phyloP scores from a whole-genome alignment of 148 eudicot species.

The Diospyros lotus region DNA sequence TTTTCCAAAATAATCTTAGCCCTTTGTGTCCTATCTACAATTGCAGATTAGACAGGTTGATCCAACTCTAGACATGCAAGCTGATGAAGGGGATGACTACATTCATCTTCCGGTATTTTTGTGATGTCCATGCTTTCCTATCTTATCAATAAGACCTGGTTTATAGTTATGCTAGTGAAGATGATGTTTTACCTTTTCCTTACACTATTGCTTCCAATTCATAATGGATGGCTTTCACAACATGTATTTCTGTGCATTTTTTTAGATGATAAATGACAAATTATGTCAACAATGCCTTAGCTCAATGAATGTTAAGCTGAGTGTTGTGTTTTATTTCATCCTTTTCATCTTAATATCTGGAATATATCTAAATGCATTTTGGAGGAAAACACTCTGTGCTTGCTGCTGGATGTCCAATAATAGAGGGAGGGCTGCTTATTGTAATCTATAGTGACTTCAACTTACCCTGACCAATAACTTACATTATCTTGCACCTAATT shows the following conservation, averaged over 20 bases:
- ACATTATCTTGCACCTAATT: background rate
- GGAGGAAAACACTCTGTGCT: background rate
- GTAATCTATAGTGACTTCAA: background rate
- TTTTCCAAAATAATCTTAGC: slow-evolving; percentile 2
- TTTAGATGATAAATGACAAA: background rate
- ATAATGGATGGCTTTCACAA: background rate
- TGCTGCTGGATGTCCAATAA: slow-evolving; percentile 5
- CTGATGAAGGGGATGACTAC: slow-evolving; percentile 96
- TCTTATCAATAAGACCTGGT: slow-evolving; percentile 9
- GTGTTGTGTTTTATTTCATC: background rate
- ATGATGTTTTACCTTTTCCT: background rate
- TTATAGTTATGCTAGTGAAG: background rate
- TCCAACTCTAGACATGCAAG: slow-evolving; percentile 96
- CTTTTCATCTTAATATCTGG: background rate
- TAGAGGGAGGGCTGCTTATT: background rate
- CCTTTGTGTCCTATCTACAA: slow-evolving; percentile 11
- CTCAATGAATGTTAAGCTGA: background rate
- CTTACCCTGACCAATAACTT: background rate
- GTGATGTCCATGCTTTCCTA: background rate
- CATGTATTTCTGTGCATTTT: background rate
- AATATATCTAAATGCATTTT: background rate
- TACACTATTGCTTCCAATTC: background rate
- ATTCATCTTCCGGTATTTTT: slow-evolving; percentile 77
- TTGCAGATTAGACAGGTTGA: slow-evolving; percentile 89
- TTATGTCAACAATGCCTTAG: background rate